Base-by-base conservation (phyloP, 2,329 filamentous ascomycete species). In the Cordyceps cateniannulata region DNA sequence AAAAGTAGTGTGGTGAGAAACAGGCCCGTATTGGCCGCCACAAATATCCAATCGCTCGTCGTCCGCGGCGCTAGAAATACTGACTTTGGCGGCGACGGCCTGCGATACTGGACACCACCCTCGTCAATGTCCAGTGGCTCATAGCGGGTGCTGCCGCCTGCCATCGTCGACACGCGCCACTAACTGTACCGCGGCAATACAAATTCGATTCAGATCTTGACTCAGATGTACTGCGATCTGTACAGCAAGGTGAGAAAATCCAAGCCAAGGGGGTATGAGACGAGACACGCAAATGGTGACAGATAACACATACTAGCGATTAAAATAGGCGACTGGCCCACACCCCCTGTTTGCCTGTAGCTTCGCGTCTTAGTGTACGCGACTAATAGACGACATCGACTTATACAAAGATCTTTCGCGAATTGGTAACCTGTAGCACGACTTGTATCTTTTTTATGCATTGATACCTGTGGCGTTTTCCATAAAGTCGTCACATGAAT, bases 41-140 rank as follows among this genome's bases (percentile, higher is more conserved):
- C 44, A 20, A 48, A 57, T 2, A 57, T 40, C 54, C 54, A 57
- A 38, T 57, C 54, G 44, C 12, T 27, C n/a, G 42, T 48, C 14
- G 53, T 56, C 7, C 42, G 53, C 53, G 53, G 53, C 27, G 53
- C 53, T 6, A 56, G 42, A 7, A 56, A 56, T 25, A 56, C 42
- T 5, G 53, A 56, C n/a, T 18, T n/a, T 22, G 8, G 45, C 29
- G 29, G 55, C 44, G 27, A 29, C 32, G 38, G 55, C 18, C 22
- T 24, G 27, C 45, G 44, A 47, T 47, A 22, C 5, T 58, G 32
- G 8, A 38, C 29, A 22, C 47, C 44, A 35, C 44, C 22, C 10
- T 58, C 55, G 29, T 50, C 55, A 12, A 50, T 40, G 20, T 58
- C 55, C 16, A 58, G 55, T 4, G 55, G 55, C 55, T 49, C 55